These are phyloP conservation scores for Fusarium cyanostomum DNA, from an alignment of 2,329 filamentous ascomycete species.

Conservation along the genomic window DNA sequence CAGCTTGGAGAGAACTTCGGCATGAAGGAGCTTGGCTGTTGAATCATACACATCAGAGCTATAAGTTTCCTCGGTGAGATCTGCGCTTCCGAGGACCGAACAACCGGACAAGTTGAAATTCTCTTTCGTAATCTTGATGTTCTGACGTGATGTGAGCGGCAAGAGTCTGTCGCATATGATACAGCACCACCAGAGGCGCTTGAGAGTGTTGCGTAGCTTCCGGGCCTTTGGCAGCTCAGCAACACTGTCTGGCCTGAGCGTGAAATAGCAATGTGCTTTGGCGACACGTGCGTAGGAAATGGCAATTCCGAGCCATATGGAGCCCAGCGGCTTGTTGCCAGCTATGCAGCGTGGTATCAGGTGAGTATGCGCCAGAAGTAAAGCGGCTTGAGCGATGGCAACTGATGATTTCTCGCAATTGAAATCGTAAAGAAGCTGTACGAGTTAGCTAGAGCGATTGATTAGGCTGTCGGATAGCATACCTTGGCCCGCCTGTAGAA, in stretches of 20 bases:
- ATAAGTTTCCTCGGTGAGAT: conserved; percentile 34
- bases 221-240: conserved; percentile 15
- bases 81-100: conserved; percentile 24
- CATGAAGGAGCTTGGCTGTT: conserved; percentile 29
- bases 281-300: conserved; percentile 40
- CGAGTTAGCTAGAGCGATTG: background rate
- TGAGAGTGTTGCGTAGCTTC: conserved; percentile 36
- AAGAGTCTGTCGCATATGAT: conserved; percentile 38
- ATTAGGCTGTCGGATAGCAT: fast-evolving
- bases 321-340: conserved; percentile 39
- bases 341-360: conserved; percentile 39
- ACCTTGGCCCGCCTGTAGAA: conserved; percentile 40
- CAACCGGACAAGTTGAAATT: conserved; percentile 40
- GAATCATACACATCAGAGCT: conserved; percentile 38
- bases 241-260: conserved; percentile 10
- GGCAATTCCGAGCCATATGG: conserved; percentile 40
- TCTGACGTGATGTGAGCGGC: conserved; percentile 35
- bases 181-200: conserved; percentile 41
- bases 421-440: conserved; percentile 40
- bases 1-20: conserved; percentile 32
- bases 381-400: conserved; percentile 37
- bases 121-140: conserved; percentile 36
- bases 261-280: conserved; percentile 37
- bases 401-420: conserved; percentile 38
- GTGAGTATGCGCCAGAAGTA: conserved; percentile 39